Conservation (phyloP, 2,329 filamentous ascomycete species). For the Leptosphaerulina australis region DNA sequence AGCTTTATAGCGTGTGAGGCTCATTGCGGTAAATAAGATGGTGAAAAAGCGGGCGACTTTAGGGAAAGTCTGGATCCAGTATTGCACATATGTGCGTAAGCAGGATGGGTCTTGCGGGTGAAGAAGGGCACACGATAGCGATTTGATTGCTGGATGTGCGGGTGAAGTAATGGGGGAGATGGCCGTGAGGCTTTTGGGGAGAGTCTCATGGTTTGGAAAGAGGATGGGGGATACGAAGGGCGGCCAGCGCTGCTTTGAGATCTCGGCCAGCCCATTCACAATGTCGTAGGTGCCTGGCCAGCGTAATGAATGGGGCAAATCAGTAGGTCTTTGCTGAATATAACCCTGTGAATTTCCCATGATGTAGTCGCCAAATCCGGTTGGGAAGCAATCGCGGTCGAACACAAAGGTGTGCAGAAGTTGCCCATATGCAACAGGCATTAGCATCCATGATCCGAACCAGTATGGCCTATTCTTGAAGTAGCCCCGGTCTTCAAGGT, state of each 20-base stretch:
- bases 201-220: conserved; percentile 71
- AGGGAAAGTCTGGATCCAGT: conserved; percentile 85
- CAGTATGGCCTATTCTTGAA: conserved; percentile 72
- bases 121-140: conserved; percentile 85
- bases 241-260: conserved; percentile 85
- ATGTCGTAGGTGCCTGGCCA: conserved; percentile 82
- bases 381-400: conserved; percentile 59
- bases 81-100: conserved; percentile 82
- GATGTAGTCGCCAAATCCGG: conserved; percentile 69
- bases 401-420: conserved; percentile 59
- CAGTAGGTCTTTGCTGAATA: conserved; percentile 72
- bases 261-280: conserved; percentile 78
- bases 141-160: conserved; percentile 84
- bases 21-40: conserved; percentile 72
- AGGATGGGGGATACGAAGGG: conserved; percentile 85
- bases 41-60: conserved; percentile 78
- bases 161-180: conserved; percentile 80
- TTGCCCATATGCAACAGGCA: conserved; percentile 57
- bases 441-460: conserved; percentile 59
- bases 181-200: conserved; percentile 68
- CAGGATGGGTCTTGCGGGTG: conserved; percentile 90
- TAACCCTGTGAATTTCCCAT: conserved; percentile 76
- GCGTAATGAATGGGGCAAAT: conserved; percentile 67
- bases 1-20: conserved; percentile 69
- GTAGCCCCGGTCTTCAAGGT: conserved; percentile 72